Evolutionary conservation across 164 flowering plant genomes (phyloP), one percentile per base, ranked within the genome.

Genomic region (Chloranthus sessilifolius): DNA sequence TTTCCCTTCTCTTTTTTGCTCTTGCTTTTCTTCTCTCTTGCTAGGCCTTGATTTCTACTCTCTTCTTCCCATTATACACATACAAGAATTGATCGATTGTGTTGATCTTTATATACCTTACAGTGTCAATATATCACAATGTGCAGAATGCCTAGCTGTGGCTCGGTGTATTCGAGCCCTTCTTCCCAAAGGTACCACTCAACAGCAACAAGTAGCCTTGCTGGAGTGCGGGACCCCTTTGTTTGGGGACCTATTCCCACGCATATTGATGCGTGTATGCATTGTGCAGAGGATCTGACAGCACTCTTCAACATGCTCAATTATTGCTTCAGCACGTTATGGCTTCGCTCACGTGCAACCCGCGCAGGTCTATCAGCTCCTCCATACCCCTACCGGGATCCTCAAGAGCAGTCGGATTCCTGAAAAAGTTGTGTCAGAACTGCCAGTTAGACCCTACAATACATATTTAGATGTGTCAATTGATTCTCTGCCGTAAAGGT

Each of bases 201-300:
- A 17, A 94, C 81, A n/a, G 96, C 92, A 39, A 80, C 60, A 1
- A 97, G 99, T 25, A 94, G 87, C 55, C 96, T 74, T 5, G 94
- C 92, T 0, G 90, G 95, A 19, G 97, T 78, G 31, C 95, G 85
- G 27, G 96, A 63, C 12, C 97, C 99, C 62, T 81, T 70, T 4
- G 99, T 94, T 67, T 89, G 99, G 66, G 88, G 99, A 16, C 95
- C 97, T 8, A 92, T 92, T 25, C 99, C 97, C 12, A 94, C 95
- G 56, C 95, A 82, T 9, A 94, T 80, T 48, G 77, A 83, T 24
- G 82, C 90, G 47, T 75, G 86, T 49, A 84, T 55, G 1, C 83
- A 83, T 59, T 85, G 96, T 14, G 70, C 82, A 2, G 86, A 61
- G 15, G 81, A 70, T 47, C 88, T 76, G 4, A 97, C 96, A 7